Evolutionary conservation across 306 rosid species (phyloP).

Genomic region (Rosa persica): DNA sequence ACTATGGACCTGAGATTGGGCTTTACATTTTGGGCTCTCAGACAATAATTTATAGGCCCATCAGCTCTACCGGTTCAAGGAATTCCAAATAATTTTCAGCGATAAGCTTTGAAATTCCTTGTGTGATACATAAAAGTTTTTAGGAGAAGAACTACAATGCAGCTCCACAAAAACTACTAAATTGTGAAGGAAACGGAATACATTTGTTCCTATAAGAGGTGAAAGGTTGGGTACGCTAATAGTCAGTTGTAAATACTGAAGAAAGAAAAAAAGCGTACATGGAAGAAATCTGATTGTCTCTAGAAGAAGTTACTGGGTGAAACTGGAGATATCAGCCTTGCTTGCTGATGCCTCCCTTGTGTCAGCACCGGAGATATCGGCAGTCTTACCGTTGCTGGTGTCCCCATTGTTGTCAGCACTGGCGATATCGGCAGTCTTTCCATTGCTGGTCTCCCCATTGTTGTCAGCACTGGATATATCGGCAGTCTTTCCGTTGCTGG

Average conservation of each 20-base stretch:
- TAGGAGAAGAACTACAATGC: background rate
- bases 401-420: background rate
- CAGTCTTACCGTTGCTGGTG: background rate
- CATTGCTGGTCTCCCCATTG: background rate
- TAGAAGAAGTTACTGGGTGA: constrained; percentile 28
- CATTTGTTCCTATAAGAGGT: background rate
- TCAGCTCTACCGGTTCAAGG: background rate
- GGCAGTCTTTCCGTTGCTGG: background rate
- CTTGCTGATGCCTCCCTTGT: background rate
- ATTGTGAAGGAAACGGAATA: background rate
- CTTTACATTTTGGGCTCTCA: background rate
- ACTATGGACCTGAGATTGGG: background rate
- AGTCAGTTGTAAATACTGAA: background rate
- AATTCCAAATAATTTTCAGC: background rate
- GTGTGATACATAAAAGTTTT: background rate
- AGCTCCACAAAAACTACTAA: background rate
- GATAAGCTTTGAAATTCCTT: background rate
- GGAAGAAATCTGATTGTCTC: constrained; percentile 15
- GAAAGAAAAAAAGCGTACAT: constrained; percentile 20
- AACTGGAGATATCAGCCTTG: constrained; percentile 7
- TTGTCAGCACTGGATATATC: background rate
- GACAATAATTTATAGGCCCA: background rate
- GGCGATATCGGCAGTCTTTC: too few relatives aligned
- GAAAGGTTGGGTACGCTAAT: background rate
- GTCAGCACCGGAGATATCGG: background rate